Conservation (phyloP, 2,329 filamentous ascomycete genomes). For the Chlorencoelia australis region DNA sequence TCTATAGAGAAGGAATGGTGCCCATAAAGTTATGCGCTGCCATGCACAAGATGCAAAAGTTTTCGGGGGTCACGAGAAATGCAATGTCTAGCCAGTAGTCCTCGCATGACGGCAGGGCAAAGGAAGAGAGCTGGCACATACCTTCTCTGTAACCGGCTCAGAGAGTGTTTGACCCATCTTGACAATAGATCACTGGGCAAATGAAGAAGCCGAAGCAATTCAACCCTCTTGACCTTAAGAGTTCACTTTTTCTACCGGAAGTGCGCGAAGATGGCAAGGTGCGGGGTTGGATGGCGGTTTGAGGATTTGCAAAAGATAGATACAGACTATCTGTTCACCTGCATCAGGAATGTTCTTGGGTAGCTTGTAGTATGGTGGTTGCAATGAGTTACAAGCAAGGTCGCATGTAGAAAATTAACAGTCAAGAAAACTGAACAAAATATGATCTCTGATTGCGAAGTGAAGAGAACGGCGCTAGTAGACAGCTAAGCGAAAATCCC, state of each 20-base stretch:
- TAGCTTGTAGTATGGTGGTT: too few species aligned
- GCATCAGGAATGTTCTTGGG: too few species aligned
- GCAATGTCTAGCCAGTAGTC: conserved; percentile 2
- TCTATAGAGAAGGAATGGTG: neutral
- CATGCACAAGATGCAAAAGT: neutral
- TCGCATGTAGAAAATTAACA: too few species aligned
- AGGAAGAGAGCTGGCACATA: conserved; percentile 37
- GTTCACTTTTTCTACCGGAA: neutral
- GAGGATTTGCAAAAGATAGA: conserved; percentile 4
- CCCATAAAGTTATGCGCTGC: neutral
- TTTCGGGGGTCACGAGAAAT: neutral
- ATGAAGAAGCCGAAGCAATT: too few species aligned
- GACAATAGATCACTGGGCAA: conserved; percentile 8
- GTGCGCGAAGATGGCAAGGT: conserved; percentile 1
- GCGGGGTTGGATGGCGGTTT: neutral
- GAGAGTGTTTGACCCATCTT: conserved; percentile 97
- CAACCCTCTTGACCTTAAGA: too few species aligned
- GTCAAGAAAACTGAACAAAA: too few species aligned
- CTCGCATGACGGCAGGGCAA: conserved; percentile 3
- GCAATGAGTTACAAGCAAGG: too few species aligned
- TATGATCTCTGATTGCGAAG: too few species aligned
- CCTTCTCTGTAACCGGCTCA: conserved; percentile 98
- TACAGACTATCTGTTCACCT: conserved; percentile 1
- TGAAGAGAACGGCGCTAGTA: too few species aligned
- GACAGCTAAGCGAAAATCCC: too few species aligned